phyloP scores from a whole-genome alignment of 2,329 filamentous ascomycete genomes.

The Ophiocordyceps unilateralis region DNA sequence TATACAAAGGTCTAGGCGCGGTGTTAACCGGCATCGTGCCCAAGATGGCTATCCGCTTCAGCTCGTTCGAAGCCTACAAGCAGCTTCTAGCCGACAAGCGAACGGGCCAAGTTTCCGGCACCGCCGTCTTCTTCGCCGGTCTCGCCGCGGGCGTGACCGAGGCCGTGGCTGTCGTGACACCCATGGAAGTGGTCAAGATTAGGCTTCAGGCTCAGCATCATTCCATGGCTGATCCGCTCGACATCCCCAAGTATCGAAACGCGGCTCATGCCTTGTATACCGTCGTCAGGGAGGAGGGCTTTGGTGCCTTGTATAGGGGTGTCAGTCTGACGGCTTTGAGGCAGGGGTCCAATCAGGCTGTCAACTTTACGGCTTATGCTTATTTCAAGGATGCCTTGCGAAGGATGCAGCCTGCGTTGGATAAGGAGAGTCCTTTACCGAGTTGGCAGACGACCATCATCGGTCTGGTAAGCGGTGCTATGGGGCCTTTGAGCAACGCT shows the following conservation, averaged over 20 bases:
- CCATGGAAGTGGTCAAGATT: conserved; percentile 99
- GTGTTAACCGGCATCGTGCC: conserved; percentile 92
- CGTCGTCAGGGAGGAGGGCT: conserved; percentile 79
- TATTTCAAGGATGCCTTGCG: conserved; percentile 75
- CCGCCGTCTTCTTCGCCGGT: conserved; percentile 58
- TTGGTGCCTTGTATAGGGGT: conserved; percentile 77
- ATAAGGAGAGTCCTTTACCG: conserved; percentile 44
- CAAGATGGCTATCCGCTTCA: conserved; percentile 99
- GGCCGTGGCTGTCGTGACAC: conserved; percentile 88
- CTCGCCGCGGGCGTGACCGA: conserved; percentile 88
- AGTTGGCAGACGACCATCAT: conserved; percentile 83
- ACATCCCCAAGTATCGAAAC: conserved; percentile 93
- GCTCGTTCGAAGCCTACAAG: conserved; percentile 94
- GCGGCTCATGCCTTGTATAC: conserved; percentile 72
- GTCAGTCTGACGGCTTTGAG: conserved; percentile 84
- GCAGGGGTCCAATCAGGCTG: conserved; percentile 93
- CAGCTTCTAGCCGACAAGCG: conserved; percentile 53
- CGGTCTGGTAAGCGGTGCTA: conserved; percentile 78
- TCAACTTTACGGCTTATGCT: conserved; percentile 96
- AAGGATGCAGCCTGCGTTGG: conserved; percentile 52
- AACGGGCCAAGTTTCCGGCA: conserved; percentile 50
- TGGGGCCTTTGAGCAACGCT: conserved; percentile 91
- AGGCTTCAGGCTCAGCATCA: conserved; percentile 95
- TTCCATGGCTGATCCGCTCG: conserved; percentile 90
- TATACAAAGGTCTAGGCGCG: conserved; percentile 97